Percentiles rank a stretch among this genome's conserved stretches.
Evolutionary conservation across 2,329 filamentous ascomycete species (phyloP).

Genomic region (Elsinoe ampelina): DNA sequence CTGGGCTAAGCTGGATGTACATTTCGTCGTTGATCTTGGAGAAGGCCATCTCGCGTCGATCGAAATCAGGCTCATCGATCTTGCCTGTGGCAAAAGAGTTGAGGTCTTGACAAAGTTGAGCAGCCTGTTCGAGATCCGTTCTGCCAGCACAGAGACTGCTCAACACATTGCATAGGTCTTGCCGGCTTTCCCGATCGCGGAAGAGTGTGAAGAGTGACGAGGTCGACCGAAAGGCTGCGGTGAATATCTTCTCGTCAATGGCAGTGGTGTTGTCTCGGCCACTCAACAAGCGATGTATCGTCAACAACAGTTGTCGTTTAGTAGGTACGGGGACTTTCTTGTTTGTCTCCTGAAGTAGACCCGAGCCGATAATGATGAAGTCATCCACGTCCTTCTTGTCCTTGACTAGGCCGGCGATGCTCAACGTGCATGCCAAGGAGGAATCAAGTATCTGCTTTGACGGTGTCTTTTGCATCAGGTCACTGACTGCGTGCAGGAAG

Average conservation of each 20-base stretch:
- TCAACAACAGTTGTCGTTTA: constrained; percentile 64
- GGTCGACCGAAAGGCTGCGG: constrained; percentile 63
- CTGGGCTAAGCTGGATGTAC: constrained; percentile 51
- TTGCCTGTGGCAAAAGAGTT: constrained; percentile 67
- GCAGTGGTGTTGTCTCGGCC: constrained; percentile 36
- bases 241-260: constrained; percentile 67
- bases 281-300: constrained; percentile 23
- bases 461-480: constrained; percentile 47
- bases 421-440: constrained; percentile 69
- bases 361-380: constrained; percentile 69
- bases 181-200: constrained; percentile 67
- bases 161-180: constrained; percentile 64
- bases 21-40: constrained; percentile 56
- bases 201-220: constrained; percentile 85
- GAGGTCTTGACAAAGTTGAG: constrained; percentile 63
- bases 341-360: constrained; percentile 75
- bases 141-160: constrained; percentile 59
- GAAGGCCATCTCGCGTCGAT: constrained; percentile 70
- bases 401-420: constrained; percentile 61
- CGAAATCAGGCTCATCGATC: constrained; percentile 82
- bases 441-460: constrained; percentile 69
- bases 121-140: constrained; percentile 50
- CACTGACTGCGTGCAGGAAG: constrained; percentile 49
- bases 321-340: constrained; percentile 72
- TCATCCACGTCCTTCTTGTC: constrained; percentile 61